A percentile compares a stretch with the other conserved stretches of the same genome.
phyloP scores from a whole-genome alignment of 768 basidiomycete genomes.

The Galerina sulciceps region DNA sequence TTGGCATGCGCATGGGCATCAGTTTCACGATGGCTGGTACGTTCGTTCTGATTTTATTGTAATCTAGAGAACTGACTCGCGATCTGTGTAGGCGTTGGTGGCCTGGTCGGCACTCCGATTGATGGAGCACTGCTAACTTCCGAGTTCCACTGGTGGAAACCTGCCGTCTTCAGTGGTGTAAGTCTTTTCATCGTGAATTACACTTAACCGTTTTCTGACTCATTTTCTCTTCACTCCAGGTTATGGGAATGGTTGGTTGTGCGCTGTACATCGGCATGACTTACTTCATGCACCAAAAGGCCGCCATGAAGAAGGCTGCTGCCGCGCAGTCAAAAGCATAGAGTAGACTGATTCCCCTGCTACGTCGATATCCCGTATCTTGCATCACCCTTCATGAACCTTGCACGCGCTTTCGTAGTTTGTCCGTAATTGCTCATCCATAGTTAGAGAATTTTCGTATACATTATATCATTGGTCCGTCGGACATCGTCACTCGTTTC shows the following conservation, averaged over 20 bases:
- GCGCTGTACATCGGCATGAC: not conserved
- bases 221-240: too few species aligned
- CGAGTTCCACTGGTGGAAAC: constrained; percentile 4
- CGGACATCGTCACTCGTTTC: too few species aligned
- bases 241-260: not conserved
- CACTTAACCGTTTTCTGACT: too few species aligned
- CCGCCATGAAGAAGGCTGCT: not conserved
- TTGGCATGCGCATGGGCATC: constrained; percentile 14
- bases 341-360: too few species aligned
- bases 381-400: too few species aligned
- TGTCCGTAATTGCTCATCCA: too few species aligned
- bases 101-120: constrained; percentile 11
- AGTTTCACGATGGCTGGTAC: constrained; percentile 11
- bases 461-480: too few species aligned
- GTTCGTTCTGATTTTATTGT: not conserved
- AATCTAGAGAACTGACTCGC: not conserved
- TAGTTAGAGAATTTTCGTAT: too few species aligned
- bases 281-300: not conserved
- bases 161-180: constrained; percentile 8
- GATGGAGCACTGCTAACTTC: constrained; percentile 8
- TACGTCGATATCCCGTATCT: too few species aligned
- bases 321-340: too few species aligned
- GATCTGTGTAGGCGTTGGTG: constrained; percentile 1
- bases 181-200: not conserved
- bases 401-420: too few species aligned